A percentile compares a stretch with the other conserved stretches of the same genome.
These are phyloP conservation scores for Cyberlindnera maclurae DNA, from an alignment of 805 yeast species.

Conservation along the genomic window DNA sequence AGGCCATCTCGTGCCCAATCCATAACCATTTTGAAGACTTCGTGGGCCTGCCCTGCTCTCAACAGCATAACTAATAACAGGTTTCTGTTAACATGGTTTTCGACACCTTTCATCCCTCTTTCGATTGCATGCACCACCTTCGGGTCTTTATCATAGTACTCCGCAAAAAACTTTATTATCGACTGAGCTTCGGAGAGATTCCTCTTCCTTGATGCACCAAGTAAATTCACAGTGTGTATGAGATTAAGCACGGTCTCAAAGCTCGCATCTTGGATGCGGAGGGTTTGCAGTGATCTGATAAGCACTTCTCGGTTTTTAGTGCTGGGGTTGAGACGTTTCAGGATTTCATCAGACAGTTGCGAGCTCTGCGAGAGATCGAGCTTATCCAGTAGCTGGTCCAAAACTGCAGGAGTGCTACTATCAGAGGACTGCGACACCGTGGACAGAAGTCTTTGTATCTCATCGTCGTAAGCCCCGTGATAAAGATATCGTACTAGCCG, in stretches of 20 bases:
- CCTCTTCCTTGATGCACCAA: background rate
- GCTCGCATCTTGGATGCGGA: slow-evolving; percentile 1
- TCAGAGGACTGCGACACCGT: background rate
- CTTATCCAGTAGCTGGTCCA: background rate
- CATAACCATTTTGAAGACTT: slow-evolving; percentile 6
- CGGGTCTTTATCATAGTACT: slow-evolving; percentile 1
- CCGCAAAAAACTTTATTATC: background rate
- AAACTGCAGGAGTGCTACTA: background rate
- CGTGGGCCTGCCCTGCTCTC: slow-evolving; percentile 1
- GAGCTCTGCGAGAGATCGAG: background rate
- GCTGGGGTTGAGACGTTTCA: background rate
- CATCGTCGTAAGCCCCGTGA: background rate
- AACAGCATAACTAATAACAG: slow-evolving; percentile 9
- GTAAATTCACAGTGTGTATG: background rate
- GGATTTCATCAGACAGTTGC: background rate
- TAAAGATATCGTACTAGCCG: no score
- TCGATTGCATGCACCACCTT: slow-evolving; percentile 1
- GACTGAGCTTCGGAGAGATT: background rate
- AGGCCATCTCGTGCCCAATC: background rate
- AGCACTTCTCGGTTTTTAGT: slow-evolving; percentile 1
- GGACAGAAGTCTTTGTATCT: background rate
- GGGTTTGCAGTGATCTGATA: background rate
- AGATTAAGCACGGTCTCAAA: slow-evolving; percentile 1
- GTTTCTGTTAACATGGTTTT: slow-evolving; percentile 1
- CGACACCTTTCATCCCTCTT: background rate